Base-by-base conservation (phyloP, 345 rosid species). In the Populus pruinosa region DNA sequence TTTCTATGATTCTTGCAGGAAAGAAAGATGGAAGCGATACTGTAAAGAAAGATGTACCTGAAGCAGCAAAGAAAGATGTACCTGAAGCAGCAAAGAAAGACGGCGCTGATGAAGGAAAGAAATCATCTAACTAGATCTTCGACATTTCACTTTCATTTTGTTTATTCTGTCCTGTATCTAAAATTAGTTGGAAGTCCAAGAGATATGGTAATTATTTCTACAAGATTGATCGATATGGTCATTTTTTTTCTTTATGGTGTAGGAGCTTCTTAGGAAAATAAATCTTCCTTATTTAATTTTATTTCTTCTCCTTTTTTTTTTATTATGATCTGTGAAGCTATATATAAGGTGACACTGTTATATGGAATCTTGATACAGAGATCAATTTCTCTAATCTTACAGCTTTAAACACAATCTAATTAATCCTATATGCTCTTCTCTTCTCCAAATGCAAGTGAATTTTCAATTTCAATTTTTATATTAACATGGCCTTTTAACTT, bases 1-100 rank as follows among this genome's bases (percentile, higher is more conserved):
- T 94, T 73, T 91, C 99, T 27, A 90, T 88, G 95, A 94, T 96
- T 88, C 92, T 88, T 0, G 70, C 90, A 0, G 88, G 98, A 17
- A 90, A 73, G 85, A 86, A 88, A 85, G 95, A 92, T 25, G 79
- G 75, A 70, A 63, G 33, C 38, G 79, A 78, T 56, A 53, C 67
- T 13, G 82, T 18, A 3, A 76, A 36, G 61, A 67, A 72, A 36
- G 83, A 80, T 9, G 17, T 21, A 11, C 25, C 25, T 55, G 41
- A 33, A 23, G 31, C 62, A 0, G 61, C 2, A 55, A 55, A 53
- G n/a, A 21, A 55, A 55, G 62, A 55, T 9, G 17, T 21, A 11
- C 25, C 25, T 55, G 41, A 33, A 23, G 31, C 62, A 0, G 61
- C 2, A 55, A 55, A 53, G n/a, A 21, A 55, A 55, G 62, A 55